Evolutionary conservation across 345 rosid species (phyloP), one percentile per base, ranked within the genome.

Genomic region (Eucalyptus curtisii): DNA sequence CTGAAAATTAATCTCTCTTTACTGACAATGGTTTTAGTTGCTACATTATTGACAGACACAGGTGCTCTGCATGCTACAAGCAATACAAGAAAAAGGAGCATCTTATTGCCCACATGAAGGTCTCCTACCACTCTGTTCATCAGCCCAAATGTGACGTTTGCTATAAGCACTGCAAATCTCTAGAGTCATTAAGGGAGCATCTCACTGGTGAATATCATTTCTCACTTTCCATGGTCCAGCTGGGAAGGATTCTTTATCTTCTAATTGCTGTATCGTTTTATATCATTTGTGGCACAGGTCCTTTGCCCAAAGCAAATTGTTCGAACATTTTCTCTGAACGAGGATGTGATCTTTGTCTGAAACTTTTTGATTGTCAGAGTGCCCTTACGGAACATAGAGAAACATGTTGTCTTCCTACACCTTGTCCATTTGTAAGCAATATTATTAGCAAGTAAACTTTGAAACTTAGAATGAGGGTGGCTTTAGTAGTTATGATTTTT

Each of bases 61-160:
- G 57, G 90, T 97, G 96, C 89, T 90, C 91, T 47, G 98, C 97
- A 49, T 97, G 98, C 93, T 94, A 88, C 93, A 94, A 94, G 93
- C 94, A 95, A 90, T 97, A 91, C 87, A 96, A 95, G 87, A 94
- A 93, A 91, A 93, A 93, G 88, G 92, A 92, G 64, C 98, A 96
- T 91, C 98, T 96, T 25, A 92, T 97, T 40, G 97, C 95, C 90
- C 99, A 96, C 93, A 95, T 97, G 98, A 96, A 93, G 91, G 91
- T 89, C 88, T 92, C 96, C 12, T 93, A 90, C 92, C 99, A 95
- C 89, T 95, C 98, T 8, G 89, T 88, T 88, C 99, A 95, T 92
- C 95, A 96, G 91, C 97, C 99, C 82, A 91, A 88, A 64, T 96
- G 97, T 79, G 91, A 87, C 53, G 94, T 94, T 85, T 97, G 98